Evolutionary conservation across 176 grass and related monocot genomes (phyloP), one percentile per base, ranked within the genome.

Genomic region (Bothriochloa decipiens): DNA sequence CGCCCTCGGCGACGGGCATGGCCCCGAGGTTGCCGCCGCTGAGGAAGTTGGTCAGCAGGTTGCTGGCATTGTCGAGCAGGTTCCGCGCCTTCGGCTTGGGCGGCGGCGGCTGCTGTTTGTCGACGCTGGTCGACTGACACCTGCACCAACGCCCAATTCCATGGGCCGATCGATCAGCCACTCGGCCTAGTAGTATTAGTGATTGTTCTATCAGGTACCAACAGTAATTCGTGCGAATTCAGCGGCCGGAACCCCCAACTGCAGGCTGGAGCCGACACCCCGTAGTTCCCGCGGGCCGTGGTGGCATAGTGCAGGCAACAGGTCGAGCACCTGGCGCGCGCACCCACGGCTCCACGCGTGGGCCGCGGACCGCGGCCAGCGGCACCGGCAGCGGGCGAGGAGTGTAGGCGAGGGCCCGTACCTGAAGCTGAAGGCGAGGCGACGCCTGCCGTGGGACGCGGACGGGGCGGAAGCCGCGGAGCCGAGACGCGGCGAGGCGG

Each of bases 1-100:
- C 93, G 45, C 96, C 96, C 80, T 98, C 96, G 0, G 93, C 96
- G 57, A 88, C 89, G 10, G 96, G 96, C 96, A 98, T 95, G 29
- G 82, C 37, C 75, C 86, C 81, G 53, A 95, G 80, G 82, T 67
- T 81, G 68, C 91, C 85, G 2, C 96, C 93, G 40, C 87, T 93
- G 26, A 98, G 83, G 13, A 95, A 83, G 86, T 95, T 98, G 32
- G 96, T 98, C 25, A 98, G 91, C 77, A 98, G 85, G 82, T 95
- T 98, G 77, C 96, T 95, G 46, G 93, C 91, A 33, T 89, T 98
- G 87, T 98, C 93, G 18, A 98, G 66, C 29, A 98, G 45, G 74
- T 88, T 92, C 83, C 91, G 89, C 74, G 92, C 68, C 85, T 83
- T 92, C 13, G 81, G 64, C 82, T 93, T 93, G 39, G 90, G 76